Base-by-base conservation (phyloP, 1,284 basidiomycete genomes). In the Rhodotorula sp. region DNA sequence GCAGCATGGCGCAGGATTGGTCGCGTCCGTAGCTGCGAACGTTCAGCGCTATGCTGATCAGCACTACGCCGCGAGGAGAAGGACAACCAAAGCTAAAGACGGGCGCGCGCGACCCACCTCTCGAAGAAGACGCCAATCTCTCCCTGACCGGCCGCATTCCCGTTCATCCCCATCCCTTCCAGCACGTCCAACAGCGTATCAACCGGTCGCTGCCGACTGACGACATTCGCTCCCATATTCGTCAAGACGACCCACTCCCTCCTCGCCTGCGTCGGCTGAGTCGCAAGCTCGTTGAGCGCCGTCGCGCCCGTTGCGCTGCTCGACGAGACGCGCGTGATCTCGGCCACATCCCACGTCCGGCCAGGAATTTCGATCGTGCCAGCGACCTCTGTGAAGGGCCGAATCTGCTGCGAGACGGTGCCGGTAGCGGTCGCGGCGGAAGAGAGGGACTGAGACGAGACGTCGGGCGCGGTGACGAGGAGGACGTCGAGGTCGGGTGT, bases 1-100 rank as follows among this genome's bases (percentile, higher is more conserved):
- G 84, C n/a, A 93, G 86, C 88, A 95, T 94, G 20, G 91, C 89
- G 77, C 92, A 94, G 2, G 90, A 90, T 78, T 96, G 90, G 78
- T 92, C 89, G 60, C 90, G 86, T 55, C 92, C 91, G 80, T 89
- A 94, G 77, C 91, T 93, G 72, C 27, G 51, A 27, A 39, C 5
- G 22, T 13, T 22, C 22, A 24, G 11, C 13, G 2, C 24, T 2
- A 47, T 54, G 60, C 61, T 67, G 59, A 36, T 61, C 52, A 22
- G 61, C 13, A 39, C 36, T 39, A 13, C 13, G 36, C 36, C 36
- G 36, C 36, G 49, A 36, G 53, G 24, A 13, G n/a, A 15, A 32
- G 44, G 55, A 47, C 22, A 24, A 30, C 17, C 2, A 4, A 11
- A 44, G 17, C 39, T 30, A 10, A 8, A 59, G 3, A 5, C 11